Percentiles rank a stretch among this genome's conserved stretches.
These are phyloP conservation scores for Pochonia chlamydosporia DNA, from an alignment of 2,329 filamentous ascomycete species.

Conservation along the genomic window DNA sequence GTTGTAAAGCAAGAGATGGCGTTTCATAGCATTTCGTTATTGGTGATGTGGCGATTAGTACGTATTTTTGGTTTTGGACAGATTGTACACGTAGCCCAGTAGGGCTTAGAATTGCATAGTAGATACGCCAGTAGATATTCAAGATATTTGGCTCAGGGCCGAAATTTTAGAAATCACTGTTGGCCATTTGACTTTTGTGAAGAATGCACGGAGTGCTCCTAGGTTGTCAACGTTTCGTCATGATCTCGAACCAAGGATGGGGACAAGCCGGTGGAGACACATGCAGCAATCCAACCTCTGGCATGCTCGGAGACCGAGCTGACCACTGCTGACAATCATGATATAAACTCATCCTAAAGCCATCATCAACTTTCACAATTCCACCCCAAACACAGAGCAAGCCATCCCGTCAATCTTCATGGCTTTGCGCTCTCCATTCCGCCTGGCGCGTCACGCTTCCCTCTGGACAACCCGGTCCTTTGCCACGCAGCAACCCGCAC, in stretches of 20 bases:
- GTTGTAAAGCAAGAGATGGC: background rate
- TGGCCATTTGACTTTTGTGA: too few species aligned
- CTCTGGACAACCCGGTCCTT: conserved; percentile 7
- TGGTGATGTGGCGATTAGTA: background rate
- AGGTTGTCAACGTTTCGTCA: too few species aligned
- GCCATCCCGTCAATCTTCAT: conserved; percentile 5
- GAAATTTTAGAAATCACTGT: too few species aligned
- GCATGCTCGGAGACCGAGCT: conserved; percentile 18
- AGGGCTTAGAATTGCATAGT: conserved; percentile 2
- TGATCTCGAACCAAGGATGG: background rate
- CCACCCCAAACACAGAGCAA: background rate
- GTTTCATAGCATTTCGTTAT: background rate
- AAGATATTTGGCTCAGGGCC: conserved; percentile 2
- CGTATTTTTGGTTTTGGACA: background rate
- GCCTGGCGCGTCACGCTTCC: background rate
- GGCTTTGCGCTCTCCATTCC: background rate
- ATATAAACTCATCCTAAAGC: background rate
- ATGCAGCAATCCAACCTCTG: background rate
- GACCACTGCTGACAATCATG: conserved; percentile 1
- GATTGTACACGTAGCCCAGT: conserved; percentile 4
- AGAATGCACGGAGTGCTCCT: too few species aligned
- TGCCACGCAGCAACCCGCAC: conserved; percentile 19
- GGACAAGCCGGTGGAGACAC: background rate
- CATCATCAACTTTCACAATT: background rate
- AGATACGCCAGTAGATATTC: background rate